Evolutionary conservation across 2,329 filamentous ascomycete species (phyloP).

Genomic region (Alternaria panax): DNA sequence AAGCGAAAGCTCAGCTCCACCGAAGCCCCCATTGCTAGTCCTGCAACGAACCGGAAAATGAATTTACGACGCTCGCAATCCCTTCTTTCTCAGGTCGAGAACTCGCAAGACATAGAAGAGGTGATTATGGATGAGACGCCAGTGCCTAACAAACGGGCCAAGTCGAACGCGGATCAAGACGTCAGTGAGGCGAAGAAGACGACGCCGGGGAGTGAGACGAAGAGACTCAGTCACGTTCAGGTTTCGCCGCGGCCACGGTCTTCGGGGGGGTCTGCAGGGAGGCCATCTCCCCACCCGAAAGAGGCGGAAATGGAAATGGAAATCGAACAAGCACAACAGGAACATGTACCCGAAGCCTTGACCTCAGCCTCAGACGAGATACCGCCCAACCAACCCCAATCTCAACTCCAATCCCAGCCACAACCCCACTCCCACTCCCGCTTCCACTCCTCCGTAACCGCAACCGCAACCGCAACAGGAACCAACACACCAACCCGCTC

Average conservation of each 20-base stretch:
- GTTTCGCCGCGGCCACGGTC: constrained; percentile 26
- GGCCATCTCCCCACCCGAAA: not conserved
- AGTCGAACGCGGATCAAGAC: constrained; percentile 32
- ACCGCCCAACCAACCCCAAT: not conserved
- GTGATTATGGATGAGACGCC: constrained; percentile 37
- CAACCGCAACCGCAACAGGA: not conserved
- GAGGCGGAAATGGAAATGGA: not conserved
- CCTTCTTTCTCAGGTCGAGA: constrained; percentile 39
- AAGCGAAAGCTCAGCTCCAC: constrained; percentile 31
- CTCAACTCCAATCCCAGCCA: not conserved
- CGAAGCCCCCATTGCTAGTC: constrained; percentile 7
- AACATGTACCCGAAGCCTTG: not conserved
- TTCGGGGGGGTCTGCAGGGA: not conserved
- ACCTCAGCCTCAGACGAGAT: not conserved
- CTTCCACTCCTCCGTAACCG: too few species aligned
- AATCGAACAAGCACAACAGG: not conserved
- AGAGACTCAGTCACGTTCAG: constrained; percentile 38
- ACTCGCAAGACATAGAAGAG: constrained; percentile 30
- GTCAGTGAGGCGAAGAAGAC: constrained; percentile 38
- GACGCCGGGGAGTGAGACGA: constrained; percentile 19
- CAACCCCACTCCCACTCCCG: not conserved
- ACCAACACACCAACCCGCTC: constrained; percentile 38
- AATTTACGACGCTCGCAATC: constrained; percentile 39
- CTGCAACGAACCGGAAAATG: constrained; percentile 34
- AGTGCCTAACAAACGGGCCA: constrained; percentile 36